phyloP scores from a whole-genome alignment of 805 yeast species.

The Saccharomycopsis vini region DNA sequence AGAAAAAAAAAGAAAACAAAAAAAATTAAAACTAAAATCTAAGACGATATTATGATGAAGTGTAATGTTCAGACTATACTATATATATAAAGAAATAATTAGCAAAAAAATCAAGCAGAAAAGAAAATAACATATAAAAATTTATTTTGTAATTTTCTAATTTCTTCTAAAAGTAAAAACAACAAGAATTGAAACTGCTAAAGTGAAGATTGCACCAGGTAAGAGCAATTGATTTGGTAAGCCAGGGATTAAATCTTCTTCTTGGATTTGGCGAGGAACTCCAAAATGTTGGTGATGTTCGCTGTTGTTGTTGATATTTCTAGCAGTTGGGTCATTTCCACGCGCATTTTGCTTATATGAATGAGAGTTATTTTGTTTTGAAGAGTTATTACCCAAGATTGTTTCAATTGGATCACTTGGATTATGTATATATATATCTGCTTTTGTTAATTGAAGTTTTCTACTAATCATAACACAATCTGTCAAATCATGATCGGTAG shows the following conservation, averaged over 20 bases:
- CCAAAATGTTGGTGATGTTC: neutral
- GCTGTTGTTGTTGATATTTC: neutral
- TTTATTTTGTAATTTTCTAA: too few species aligned
- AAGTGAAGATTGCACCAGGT: conserved; percentile 52
- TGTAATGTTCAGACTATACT: too few species aligned
- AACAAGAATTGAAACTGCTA: conserved; percentile 50
- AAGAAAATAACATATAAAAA: too few species aligned
- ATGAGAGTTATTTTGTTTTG: too few species aligned
- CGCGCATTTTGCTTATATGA: too few species aligned
- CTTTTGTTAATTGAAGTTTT: conserved; percentile 44
- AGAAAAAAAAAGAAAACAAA: too few species aligned
- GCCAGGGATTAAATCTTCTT: conserved; percentile 34
- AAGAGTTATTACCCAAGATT: conserved; percentile 7
- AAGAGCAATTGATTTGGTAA: conserved; percentile 51
- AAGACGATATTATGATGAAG: too few species aligned
- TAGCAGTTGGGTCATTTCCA: neutral
- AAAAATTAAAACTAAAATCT: too few species aligned
- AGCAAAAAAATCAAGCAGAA: too few species aligned
- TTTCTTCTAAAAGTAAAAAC: conserved; percentile 49
- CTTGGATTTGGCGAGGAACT: neutral
- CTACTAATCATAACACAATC: conserved; percentile 62
- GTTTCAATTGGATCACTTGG: conserved; percentile 38
- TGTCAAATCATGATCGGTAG: conserved; percentile 60
- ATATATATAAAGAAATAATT: too few species aligned
- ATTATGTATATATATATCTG: conserved; percentile 66